These are phyloP conservation scores for Trichoderma gamsii DNA, from an alignment of 495 filamentous ascomycete genomes.

Conservation along the genomic window DNA sequence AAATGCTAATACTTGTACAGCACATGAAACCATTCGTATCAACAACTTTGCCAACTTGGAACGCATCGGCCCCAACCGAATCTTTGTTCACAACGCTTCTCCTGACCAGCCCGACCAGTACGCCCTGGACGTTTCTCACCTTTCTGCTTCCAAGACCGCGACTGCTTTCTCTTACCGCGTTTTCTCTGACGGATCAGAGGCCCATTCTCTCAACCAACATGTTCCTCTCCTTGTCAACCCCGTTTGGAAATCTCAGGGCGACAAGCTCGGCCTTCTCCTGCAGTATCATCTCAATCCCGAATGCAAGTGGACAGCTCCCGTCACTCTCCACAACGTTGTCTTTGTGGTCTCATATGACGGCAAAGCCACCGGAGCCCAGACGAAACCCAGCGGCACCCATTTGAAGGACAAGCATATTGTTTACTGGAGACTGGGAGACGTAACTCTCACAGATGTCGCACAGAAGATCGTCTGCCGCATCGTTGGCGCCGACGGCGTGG, in stretches of 20 bases:
- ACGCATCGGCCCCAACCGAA: slow-evolving; percentile 89
- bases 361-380: slow-evolving; percentile 57
- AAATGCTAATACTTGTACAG: slow-evolving; percentile 13
- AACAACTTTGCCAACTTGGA: slow-evolving; percentile 89
- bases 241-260: slow-evolving; percentile 75
- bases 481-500: slow-evolving; percentile 60
- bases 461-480: slow-evolving; percentile 78
- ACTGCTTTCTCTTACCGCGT: slow-evolving; percentile 94
- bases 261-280: slow-evolving; percentile 75
- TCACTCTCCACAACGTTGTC: slow-evolving; percentile 74
- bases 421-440: slow-evolving; percentile 82
- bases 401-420: slow-evolving; percentile 81
- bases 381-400: slow-evolving; percentile 72
- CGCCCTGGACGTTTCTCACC: slow-evolving; percentile 59
- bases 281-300: slow-evolving; percentile 80
- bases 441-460: slow-evolving; percentile 53
- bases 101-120: slow-evolving; percentile 74
- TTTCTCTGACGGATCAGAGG: slow-evolving; percentile 61
- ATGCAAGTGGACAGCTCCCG: slow-evolving; percentile 45
- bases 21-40: slow-evolving; percentile 64
- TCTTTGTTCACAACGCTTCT: slow-evolving; percentile 69
- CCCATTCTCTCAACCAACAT: slow-evolving; percentile 50
- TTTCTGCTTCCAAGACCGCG: slow-evolving; percentile 54
- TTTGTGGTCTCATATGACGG: slow-evolving; percentile 76
- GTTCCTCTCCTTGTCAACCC: slow-evolving; percentile 72